Percentiles rank a stretch among this genome's conserved stretches.
These are phyloP conservation scores for Aethionema arabicum DNA, from an alignment of 345 rosid species.

Conservation along the genomic window DNA sequence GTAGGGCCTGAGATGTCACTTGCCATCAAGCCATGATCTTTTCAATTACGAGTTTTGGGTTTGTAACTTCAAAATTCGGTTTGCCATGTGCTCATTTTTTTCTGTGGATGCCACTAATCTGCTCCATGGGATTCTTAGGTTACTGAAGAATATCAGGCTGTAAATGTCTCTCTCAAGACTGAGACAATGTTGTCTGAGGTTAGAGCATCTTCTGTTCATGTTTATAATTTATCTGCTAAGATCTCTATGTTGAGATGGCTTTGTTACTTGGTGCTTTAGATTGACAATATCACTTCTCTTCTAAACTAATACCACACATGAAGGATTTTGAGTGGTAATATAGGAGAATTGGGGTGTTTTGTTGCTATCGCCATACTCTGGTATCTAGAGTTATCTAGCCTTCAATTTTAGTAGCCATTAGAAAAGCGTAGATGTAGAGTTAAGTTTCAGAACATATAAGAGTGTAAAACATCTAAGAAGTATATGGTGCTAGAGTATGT, in stretches of 20 bases:
- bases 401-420: conserved; percentile 18
- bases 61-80: conserved; percentile 67
- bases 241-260: neutral
- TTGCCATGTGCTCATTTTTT: conserved; percentile 24
- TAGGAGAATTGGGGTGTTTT: conserved; percentile 13
- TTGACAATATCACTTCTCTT: conserved; percentile 18
- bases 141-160: conserved; percentile 89
- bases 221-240: conserved; percentile 18
- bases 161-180: conserved; percentile 77
- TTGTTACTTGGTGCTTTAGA: neutral
- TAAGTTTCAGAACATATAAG: conserved; percentile 8
- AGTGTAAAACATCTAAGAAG: conserved; percentile 21
- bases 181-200: conserved; percentile 86
- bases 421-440: conserved; percentile 11
- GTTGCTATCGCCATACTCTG: conserved; percentile 19
- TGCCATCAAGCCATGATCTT: conserved; percentile 87
- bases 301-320: neutral
- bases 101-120: conserved; percentile 33
- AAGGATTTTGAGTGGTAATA: conserved; percentile 12
- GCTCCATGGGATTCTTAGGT: conserved; percentile 50
- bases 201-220: conserved; percentile 33
- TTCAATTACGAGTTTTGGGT: conserved; percentile 99
- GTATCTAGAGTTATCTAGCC: conserved; percentile 11
- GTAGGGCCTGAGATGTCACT: conserved; percentile 86
- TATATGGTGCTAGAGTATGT: conserved; percentile 20